Evolutionary conservation across 305 asterid genomes (phyloP).

Genomic region (Nicotiana rustica): DNA sequence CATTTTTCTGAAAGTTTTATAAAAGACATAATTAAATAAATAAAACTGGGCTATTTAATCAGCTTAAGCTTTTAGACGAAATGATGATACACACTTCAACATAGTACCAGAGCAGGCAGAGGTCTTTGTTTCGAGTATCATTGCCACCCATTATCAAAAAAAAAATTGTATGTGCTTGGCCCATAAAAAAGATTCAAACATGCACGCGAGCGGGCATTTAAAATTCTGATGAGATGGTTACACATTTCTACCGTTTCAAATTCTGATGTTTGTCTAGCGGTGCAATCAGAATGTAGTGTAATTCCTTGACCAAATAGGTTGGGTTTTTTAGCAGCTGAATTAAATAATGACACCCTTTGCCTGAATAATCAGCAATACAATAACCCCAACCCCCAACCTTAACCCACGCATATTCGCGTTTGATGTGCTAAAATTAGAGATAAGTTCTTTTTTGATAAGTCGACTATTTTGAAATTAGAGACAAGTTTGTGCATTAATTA

Average conservation of each 20-base stretch:
- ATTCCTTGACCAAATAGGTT: slow-evolving; percentile 7
- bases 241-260: background rate
- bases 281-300: background rate
- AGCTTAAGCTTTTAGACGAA: no score
- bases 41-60: no score
- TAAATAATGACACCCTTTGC: background rate
- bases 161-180: no score
- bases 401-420: background rate
- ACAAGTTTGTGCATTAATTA: background rate
- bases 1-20: background rate
- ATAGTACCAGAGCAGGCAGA: no score
- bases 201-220: no score
- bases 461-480: background rate
- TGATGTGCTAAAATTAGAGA: slow-evolving; percentile 1
- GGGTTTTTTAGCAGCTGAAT: slow-evolving; percentile 11
- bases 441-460: background rate
- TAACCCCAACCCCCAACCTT: background rate
- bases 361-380: background rate
- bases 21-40: no score
- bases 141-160: no score
- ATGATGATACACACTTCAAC: no score
- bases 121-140: no score
- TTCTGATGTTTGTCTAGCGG: background rate
- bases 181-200: no score
- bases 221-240: no score